Conservation (phyloP, 306 rosid species). For the Adenanthera pavonina region DNA sequence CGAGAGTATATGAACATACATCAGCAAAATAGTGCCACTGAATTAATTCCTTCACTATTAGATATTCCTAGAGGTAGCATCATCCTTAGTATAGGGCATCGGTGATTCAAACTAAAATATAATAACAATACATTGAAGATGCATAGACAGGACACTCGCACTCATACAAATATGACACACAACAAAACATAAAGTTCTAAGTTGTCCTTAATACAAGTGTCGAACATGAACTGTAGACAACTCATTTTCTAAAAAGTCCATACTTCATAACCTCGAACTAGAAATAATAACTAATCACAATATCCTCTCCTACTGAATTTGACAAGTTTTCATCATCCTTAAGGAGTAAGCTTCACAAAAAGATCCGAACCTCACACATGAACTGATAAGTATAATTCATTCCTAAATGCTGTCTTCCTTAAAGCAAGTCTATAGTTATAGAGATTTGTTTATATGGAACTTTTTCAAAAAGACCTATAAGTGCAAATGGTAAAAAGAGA, state of each 20-base stretch:
- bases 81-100: conserved; percentile 28
- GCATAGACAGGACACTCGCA: background rate
- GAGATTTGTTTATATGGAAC: background rate
- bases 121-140: background rate
- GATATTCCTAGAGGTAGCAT: conserved; percentile 43
- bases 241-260: background rate
- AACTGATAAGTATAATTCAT: background rate
- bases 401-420: background rate
- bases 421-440: background rate
- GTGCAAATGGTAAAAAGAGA: background rate
- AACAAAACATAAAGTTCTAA: background rate
- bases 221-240: background rate
- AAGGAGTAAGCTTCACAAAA: conserved; percentile 9
- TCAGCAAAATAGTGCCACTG: conserved; percentile 40
- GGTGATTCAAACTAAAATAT: conserved; percentile 21
- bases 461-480: background rate
- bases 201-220: background rate
- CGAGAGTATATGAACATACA: conserved; percentile 40
- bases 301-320: background rate
- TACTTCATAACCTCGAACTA: background rate
- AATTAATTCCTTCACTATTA: conserved; percentile 42
- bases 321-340: conserved; percentile 26
- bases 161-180: background rate
- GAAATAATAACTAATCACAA: background rate
- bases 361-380: background rate